These are phyloP conservation scores for Populus simonii DNA, from an alignment of 345 rosid species.

Conservation along the genomic window DNA sequence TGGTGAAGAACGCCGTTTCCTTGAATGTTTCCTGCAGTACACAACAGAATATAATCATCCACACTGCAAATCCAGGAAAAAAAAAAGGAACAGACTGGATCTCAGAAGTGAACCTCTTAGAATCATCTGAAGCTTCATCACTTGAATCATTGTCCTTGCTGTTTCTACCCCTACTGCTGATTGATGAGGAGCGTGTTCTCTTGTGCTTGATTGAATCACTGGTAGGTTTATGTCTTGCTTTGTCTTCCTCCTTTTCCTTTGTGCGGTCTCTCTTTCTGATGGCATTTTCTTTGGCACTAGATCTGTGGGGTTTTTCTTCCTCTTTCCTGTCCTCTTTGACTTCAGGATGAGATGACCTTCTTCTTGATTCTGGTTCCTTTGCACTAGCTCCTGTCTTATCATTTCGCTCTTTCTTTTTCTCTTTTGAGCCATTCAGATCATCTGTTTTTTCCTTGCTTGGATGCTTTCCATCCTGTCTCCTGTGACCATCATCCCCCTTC, in stretches of 20 bases:
- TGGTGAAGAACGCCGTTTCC: constrained; percentile 59
- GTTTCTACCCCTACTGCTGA: constrained; percentile 48
- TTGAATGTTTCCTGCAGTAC: constrained; percentile 58
- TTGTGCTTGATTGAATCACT: constrained; percentile 60
- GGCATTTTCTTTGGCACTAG: constrained; percentile 47
- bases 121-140: constrained; percentile 68
- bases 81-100: constrained; percentile 10
- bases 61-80: background rate
- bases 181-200: constrained; percentile 65
- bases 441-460: constrained; percentile 48
- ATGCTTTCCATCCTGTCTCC: constrained; percentile 44
- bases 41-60: constrained; percentile 23
- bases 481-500: constrained; percentile 36
- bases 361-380: constrained; percentile 54
- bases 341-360: constrained; percentile 36
- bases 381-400: constrained; percentile 42
- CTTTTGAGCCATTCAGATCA: constrained; percentile 47
- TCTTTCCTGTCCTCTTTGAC: constrained; percentile 53
- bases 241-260: constrained; percentile 52
- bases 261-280: constrained; percentile 43
- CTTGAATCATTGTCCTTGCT: constrained; percentile 56
- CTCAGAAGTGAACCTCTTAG: constrained; percentile 52
- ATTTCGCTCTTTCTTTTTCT: constrained; percentile 39
- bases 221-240: constrained; percentile 40
- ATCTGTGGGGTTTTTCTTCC: constrained; percentile 46